Base-by-base conservation (phyloP, 192 early-diverging fungal genomes). In the Coemansia sp. region DNA sequence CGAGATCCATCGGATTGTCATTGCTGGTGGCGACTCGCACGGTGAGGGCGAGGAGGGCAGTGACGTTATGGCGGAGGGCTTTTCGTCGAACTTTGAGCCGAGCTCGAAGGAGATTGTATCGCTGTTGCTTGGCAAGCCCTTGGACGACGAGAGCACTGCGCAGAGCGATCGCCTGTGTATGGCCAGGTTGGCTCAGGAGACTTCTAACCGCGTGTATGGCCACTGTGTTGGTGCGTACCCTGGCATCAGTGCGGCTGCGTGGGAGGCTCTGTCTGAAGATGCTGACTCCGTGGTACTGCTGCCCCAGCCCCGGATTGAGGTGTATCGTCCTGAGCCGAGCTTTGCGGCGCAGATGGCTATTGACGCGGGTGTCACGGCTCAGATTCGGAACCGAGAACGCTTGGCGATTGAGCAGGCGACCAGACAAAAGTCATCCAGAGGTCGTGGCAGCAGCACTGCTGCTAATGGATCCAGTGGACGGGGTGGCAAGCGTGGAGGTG, bases 1-100 rank as follows among this genome's bases (percentile, higher is more conserved):
- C 75, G 91, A 96, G 72, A 95, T 95, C 21, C 94, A 96, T 70
- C 92, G 93, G 61, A 93, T 96, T 2, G 94, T 96, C 41, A 95
- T 96, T 66, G 90, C 92, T 17, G 94, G 95, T n/a, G 93, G 93
- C 6, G 93, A 94, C 64, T 90, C 89, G 72, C 89, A 88, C 75
- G 57, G 87, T 85, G 63, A 59, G 4, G 68, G 68, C 12, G 72
- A 44, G 38, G 61, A 63, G 10, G 70, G 45, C 27, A 53, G 65
- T 5, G 41, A 42, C 1, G 14, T 65, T 5, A 61, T 71, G 44
- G 50, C 67, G 0, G 76, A 73, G 42, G 81, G 77, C 21, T 71
- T 83, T 57, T 78, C 81, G 38, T 67, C 75, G 0, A 77, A 72
- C 59, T 72, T 92, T 25, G 93, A 94, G 57, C 91, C 93, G 44